Percentiles rank a stretch among this genome's conserved stretches.
These are phyloP conservation scores for Rubus idaeus DNA, from an alignment of 306 rosid genomes.

Conservation along the genomic window DNA sequence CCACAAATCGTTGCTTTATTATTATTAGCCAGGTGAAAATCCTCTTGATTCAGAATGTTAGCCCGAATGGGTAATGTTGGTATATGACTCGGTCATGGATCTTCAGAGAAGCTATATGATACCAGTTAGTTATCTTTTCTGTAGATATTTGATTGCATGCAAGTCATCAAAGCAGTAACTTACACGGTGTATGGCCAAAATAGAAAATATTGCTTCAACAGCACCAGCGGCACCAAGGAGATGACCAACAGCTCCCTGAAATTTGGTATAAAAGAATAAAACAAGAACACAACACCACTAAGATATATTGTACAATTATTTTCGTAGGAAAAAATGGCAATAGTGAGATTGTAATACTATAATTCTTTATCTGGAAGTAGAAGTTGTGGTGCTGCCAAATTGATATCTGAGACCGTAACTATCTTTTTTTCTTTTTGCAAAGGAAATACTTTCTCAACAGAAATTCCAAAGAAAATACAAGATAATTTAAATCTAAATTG, in stretches of 20 bases:
- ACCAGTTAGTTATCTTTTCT: not conserved
- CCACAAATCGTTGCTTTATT: not conserved
- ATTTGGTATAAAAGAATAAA: constrained; percentile 4
- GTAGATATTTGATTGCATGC: not conserved
- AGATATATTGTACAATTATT: not conserved
- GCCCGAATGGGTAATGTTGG: not conserved
- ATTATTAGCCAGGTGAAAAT: not conserved
- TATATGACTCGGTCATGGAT: not conserved
- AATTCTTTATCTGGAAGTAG: not conserved
- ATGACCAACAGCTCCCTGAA: constrained; percentile 94
- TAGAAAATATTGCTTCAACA: constrained; percentile 91
- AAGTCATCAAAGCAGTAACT: constrained; percentile 22
- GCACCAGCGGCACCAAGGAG: constrained; percentile 98
- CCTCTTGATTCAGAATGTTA: constrained; percentile 1
- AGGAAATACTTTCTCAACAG: not conserved
- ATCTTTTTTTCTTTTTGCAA: not conserved
- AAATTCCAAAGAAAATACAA: not conserved
- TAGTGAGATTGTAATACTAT: too few species aligned
- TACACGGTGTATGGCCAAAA: constrained; percentile 70
- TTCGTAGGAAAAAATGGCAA: too few species aligned
- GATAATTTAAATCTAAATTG: not conserved
- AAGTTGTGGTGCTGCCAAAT: not conserved
- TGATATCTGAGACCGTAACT: not conserved
- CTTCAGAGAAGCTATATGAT: not conserved
- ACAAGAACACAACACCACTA: not conserved